Conservation (phyloP, 2,329 filamentous ascomycete genomes). For the Fusarium sp. region DNA sequence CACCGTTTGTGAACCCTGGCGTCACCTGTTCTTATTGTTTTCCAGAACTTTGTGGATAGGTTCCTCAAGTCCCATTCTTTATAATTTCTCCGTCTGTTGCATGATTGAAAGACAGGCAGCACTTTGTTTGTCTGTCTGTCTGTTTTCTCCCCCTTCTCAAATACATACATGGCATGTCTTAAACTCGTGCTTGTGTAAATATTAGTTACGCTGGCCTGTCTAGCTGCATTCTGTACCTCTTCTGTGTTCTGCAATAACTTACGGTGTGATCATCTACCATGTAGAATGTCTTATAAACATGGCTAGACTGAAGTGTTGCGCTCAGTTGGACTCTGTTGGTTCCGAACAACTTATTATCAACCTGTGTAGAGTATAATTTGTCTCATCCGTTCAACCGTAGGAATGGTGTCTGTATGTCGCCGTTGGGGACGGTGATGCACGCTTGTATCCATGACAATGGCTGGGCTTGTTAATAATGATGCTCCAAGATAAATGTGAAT, state of each 20-base stretch:
- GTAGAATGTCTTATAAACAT: slow-evolving; percentile 9
- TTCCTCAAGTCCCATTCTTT: slow-evolving; percentile 7
- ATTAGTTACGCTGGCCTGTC: slow-evolving; percentile 8
- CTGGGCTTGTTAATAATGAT: not conserved
- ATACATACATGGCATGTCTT: not conserved
- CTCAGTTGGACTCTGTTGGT: slow-evolving; percentile 15
- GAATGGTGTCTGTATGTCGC: slow-evolving; percentile 6
- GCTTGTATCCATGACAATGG: not conserved
- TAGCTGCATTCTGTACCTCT: no score
- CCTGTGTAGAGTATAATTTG: not conserved
- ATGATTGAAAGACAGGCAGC: not conserved
- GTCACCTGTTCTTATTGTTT: slow-evolving; percentile 1
- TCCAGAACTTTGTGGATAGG: slow-evolving; percentile 11
- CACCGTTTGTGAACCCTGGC: not conserved
- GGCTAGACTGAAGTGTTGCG: slow-evolving; percentile 12
- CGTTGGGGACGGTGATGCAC: slow-evolving; percentile 11
- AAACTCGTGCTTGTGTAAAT: not conserved
- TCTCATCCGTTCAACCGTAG: not conserved
- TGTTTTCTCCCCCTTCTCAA: slow-evolving; percentile 4
- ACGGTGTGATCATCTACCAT: slow-evolving; percentile 10
- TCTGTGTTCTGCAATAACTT: slow-evolving; percentile 15
- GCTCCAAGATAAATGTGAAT: not conserved
- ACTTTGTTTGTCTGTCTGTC: not conserved
- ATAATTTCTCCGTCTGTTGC: not conserved
- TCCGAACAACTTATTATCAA: slow-evolving; percentile 14